Evolutionary conservation across 768 basidiomycete genomes (phyloP).

Genomic region (Tephrocybe sp.): DNA sequence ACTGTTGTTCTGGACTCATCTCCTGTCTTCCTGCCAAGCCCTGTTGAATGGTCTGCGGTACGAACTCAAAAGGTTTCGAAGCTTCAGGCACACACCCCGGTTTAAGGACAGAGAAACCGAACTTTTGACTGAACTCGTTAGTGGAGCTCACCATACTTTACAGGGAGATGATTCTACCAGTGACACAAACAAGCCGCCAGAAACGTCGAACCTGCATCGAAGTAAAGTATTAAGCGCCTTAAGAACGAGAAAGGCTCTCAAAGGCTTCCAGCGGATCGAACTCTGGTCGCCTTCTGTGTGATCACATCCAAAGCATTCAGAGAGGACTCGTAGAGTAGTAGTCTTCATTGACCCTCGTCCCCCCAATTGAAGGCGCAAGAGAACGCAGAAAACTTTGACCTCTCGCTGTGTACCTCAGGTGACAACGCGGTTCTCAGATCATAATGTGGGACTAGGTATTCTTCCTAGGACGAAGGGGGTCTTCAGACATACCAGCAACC

Average conservation of each 20-base stretch:
- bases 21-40: constrained; percentile 13
- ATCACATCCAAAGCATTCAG: not conserved
- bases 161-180: not conserved
- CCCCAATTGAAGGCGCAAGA: not conserved
- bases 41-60: not conserved
- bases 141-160: too few relatives aligned
- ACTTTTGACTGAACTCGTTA: too few relatives aligned
- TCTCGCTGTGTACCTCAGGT: not conserved
- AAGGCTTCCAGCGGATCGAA: constrained; percentile 14
- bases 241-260: too few relatives aligned
- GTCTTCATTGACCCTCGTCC: not conserved
- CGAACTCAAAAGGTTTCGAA: not conserved
- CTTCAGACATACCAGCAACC: constrained; percentile 8
- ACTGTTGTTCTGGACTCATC: constrained; percentile 7
- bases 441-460: not conserved
- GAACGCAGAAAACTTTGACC: not conserved
- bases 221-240: too few relatives aligned
- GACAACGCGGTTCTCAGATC: not conserved
- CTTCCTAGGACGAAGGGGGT: constrained; percentile 6
- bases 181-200: not conserved
- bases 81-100: too few relatives aligned
- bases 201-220: too few relatives aligned
- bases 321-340: too few relatives aligned
- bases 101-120: too few relatives aligned
- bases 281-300: constrained; percentile 11